A percentile compares a stretch with the other conserved stretches of the same genome.
These are phyloP conservation scores for Theobroma grandiflorum DNA, from an alignment of 441 rosid genomes.

Conservation along the genomic window DNA sequence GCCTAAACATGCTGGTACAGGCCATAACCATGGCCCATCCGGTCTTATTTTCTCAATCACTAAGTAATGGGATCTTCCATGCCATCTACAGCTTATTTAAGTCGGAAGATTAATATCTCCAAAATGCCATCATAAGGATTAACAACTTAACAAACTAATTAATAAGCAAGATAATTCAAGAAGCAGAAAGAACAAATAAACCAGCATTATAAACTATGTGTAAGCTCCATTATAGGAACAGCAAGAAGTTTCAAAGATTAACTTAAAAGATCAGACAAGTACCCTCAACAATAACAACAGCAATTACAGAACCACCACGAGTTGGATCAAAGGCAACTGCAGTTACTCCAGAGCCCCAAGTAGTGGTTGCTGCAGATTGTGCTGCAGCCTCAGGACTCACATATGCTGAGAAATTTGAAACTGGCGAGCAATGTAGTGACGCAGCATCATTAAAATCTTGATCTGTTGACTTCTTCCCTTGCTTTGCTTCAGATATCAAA, in stretches of 20 bases:
- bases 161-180: background rate
- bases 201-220: slow-evolving; percentile 9
- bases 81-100: background rate
- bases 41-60: background rate
- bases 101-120: background rate
- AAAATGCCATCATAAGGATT: slow-evolving; percentile 1
- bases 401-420: slow-evolving; percentile 98
- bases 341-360: slow-evolving; percentile 99
- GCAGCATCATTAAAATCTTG: slow-evolving; percentile 73
- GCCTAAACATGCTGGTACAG: background rate
- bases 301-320: slow-evolving; percentile 97
- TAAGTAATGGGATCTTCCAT: background rate
- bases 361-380: slow-evolving; percentile 97
- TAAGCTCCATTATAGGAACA: slow-evolving; percentile 21
- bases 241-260: slow-evolving; percentile 21
- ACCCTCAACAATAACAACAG: slow-evolving; percentile 99
- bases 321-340: slow-evolving; percentile 99
- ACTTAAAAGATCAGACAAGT: slow-evolving; percentile 36
- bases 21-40: background rate
- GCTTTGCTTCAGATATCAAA: slow-evolving; percentile 79
- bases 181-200: slow-evolving; percentile 10
- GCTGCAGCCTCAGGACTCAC: slow-evolving; percentile 99
- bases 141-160: slow-evolving; percentile 10
- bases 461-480: slow-evolving; percentile 72
- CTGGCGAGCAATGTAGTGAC: slow-evolving; percentile 95